Conservation (phyloP, 306 rosid species). For the Alnus glutinosa region DNA sequence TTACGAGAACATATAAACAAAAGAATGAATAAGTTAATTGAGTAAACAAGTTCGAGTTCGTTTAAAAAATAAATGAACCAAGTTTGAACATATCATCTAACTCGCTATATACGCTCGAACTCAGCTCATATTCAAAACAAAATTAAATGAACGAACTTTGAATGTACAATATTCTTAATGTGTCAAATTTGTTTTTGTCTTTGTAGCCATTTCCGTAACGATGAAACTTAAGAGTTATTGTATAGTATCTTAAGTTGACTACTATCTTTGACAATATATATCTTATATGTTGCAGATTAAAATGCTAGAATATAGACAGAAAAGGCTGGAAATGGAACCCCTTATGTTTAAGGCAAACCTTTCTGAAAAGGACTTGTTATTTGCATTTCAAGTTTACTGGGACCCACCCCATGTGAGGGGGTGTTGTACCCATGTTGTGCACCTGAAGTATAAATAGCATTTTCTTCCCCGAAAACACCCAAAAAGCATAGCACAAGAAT, state of each 20-base stretch:
- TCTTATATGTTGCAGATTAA: slow-evolving; percentile 49
- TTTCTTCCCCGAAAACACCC: too few species aligned
- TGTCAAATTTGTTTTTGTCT: not conserved
- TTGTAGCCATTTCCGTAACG: not conserved
- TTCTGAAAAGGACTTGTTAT: too few species aligned
- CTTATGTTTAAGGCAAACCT: slow-evolving; percentile 34
- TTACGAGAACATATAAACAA: too few species aligned
- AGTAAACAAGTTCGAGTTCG: not conserved
- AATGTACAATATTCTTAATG: not conserved
- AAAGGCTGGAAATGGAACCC: slow-evolving; percentile 80
- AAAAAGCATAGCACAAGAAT: too few species aligned
- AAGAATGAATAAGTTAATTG: not conserved
- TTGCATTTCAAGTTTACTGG: too few species aligned
- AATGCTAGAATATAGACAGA: slow-evolving; percentile 67
- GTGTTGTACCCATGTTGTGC: too few species aligned
- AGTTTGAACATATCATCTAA: not conserved
- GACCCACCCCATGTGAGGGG: too few species aligned
- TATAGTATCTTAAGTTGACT: slow-evolving; percentile 3
- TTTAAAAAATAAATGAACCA: not conserved
- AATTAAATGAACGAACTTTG: not conserved
- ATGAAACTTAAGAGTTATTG: not conserved
- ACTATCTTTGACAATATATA: slow-evolving; percentile 9
- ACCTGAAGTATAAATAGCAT: too few species aligned
- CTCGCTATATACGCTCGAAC: not conserved
- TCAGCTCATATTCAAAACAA: not conserved